A percentile compares a stretch with the other conserved stretches of the same genome.
phyloP scores from a whole-genome alignment of 2,329 filamentous ascomycete genomes.

The Xylaria sp. region DNA sequence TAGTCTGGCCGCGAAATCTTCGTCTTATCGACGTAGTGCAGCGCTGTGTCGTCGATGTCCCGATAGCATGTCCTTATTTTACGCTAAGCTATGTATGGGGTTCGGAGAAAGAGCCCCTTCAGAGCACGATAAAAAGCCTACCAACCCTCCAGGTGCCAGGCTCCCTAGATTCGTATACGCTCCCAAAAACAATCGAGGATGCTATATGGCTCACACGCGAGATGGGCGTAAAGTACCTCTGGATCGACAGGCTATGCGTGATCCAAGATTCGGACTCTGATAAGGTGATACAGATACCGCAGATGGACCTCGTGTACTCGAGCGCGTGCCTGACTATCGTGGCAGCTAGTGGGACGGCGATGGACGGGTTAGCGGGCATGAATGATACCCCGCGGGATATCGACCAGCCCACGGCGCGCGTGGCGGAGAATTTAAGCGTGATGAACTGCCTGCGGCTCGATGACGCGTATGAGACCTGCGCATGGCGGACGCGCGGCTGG shows the following conservation, averaged over 20 bases:
- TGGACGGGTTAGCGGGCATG: slow-evolving; percentile 33
- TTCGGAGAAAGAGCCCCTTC: slow-evolving; percentile 23
- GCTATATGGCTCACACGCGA: slow-evolving; percentile 36
- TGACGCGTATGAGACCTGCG: slow-evolving; percentile 25
- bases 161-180: slow-evolving; percentile 1
- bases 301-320: slow-evolving; percentile 44
- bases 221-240: slow-evolving; percentile 42
- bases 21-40: slow-evolving; percentile 34
- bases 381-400: slow-evolving; percentile 26
- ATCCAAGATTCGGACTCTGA: slow-evolving; percentile 42
- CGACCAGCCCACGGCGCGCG: slow-evolving; percentile 30
- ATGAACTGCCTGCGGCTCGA: slow-evolving; percentile 36
- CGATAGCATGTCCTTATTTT: slow-evolving; percentile 29
- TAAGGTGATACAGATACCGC: slow-evolving; percentile 39
- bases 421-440: slow-evolving; percentile 31
- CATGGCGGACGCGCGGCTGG: slow-evolving; percentile 38
- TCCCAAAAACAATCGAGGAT: slow-evolving; percentile 39
- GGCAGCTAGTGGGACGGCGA: slow-evolving; percentile 35
- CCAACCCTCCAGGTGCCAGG: slow-evolving; percentile 14
- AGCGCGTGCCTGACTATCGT: slow-evolving; percentile 42
- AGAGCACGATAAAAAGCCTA: slow-evolving; percentile 18
- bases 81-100: slow-evolving; percentile 41
- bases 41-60: slow-evolving; percentile 31
- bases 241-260: slow-evolving; percentile 46
- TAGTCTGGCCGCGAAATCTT: slow-evolving; percentile 27